phyloP scores from a whole-genome alignment of 768 basidiomycete genomes.

The Hericium coralloides region DNA sequence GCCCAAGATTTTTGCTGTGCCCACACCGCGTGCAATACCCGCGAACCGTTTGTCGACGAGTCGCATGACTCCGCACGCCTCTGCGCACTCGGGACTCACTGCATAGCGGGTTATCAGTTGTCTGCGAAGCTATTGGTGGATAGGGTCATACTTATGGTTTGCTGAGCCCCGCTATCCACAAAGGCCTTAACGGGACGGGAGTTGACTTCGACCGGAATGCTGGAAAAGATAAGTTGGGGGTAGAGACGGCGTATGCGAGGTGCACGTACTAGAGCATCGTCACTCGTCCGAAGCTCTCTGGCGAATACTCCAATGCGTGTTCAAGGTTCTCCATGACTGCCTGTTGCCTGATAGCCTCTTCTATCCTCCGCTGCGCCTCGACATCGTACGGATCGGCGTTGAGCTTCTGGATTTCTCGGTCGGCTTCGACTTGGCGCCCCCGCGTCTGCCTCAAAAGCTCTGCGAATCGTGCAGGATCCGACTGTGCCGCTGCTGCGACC shows the following conservation, averaged over 20 bases:
- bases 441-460: constrained; percentile 57
- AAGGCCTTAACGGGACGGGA: constrained; percentile 88
- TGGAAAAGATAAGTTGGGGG: constrained; percentile 20
- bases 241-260: too few relatives aligned
- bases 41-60: constrained; percentile 80
- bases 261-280: constrained; percentile 88
- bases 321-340: constrained; percentile 88
- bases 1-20: constrained; percentile 89
- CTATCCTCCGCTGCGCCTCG: constrained; percentile 88
- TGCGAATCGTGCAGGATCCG: constrained; percentile 67
- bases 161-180: constrained; percentile 96
- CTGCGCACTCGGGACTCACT: constrained; percentile 93
- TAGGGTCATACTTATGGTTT: constrained; percentile 76
- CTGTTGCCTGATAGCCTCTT: constrained; percentile 85
- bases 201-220: constrained; percentile 90
- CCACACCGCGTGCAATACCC: constrained; percentile 90
- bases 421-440: constrained; percentile 44
- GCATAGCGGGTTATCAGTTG: background rate
- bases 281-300: constrained; percentile 89
- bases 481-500: constrained; percentile 59
- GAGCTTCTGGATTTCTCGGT: constrained; percentile 55
- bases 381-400: constrained; percentile 88
- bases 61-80: constrained; percentile 94
- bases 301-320: constrained; percentile 89
- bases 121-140: background rate